These are phyloP conservation scores for Podospora conica DNA, from an alignment of 495 filamentous ascomycete genomes.

Conservation along the genomic window DNA sequence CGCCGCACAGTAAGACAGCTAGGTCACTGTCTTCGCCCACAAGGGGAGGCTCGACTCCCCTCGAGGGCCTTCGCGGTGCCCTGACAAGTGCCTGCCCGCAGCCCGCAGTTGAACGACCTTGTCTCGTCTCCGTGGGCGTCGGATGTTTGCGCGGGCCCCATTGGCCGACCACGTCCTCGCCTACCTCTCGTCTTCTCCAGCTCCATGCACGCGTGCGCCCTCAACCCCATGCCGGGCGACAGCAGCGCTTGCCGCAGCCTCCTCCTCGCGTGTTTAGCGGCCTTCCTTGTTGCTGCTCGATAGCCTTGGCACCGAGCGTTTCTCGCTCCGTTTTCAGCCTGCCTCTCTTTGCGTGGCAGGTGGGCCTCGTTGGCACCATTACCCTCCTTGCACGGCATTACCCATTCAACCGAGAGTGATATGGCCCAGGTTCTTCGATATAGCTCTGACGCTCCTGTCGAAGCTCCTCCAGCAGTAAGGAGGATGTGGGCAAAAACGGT, in stretches of 20 bases:
- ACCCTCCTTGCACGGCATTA: conserved; percentile 46
- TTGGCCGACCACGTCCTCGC: conserved; percentile 22
- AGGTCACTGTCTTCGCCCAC: conserved; percentile 13
- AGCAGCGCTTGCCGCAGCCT: conserved; percentile 22
- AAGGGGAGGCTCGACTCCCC: conserved; percentile 1
- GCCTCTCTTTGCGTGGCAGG: conserved; percentile 30
- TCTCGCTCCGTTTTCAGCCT: conserved; percentile 25
- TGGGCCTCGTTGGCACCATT: conserved; percentile 38
- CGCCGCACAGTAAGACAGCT: conserved; percentile 17
- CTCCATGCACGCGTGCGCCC: conserved; percentile 26
- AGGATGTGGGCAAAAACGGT: conserved; percentile 28
- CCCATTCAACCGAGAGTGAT: conserved; percentile 49
- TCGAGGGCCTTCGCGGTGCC: conserved; percentile 5
- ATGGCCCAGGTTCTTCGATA: conserved; percentile 36
- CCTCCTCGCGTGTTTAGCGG: conserved; percentile 8
- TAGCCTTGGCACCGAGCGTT: conserved; percentile 21
- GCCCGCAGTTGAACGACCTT: conserved; percentile 21
- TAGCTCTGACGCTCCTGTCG: conserved; percentile 32
- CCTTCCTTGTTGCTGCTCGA: conserved; percentile 13
- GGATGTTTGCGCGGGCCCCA: conserved; percentile 30
- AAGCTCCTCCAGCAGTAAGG: conserved; percentile 15
- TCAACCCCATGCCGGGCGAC: conserved; percentile 21
- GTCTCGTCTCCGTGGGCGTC: conserved; percentile 27
- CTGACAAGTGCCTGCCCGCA: conserved; percentile 12
- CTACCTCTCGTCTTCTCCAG: conserved; percentile 22